phyloP scores from a whole-genome alignment of 805 yeast genomes.

The Yarrowia sp. region DNA sequence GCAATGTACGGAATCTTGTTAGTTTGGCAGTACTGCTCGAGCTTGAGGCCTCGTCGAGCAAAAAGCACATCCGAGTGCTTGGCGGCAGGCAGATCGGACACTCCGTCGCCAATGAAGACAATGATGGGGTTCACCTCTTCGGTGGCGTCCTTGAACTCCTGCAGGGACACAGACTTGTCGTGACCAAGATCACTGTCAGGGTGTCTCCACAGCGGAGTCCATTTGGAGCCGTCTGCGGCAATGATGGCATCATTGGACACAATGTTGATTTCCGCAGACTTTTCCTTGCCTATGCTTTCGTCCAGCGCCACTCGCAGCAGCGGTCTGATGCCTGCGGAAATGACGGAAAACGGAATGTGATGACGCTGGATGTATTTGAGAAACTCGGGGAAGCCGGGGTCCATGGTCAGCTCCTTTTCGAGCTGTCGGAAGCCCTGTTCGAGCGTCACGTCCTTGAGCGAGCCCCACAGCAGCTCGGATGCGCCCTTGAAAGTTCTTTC shows the following conservation, averaged over 20 bases:
- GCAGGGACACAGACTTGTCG: constrained; percentile 43
- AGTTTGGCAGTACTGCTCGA: constrained; percentile 43
- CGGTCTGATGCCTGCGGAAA: constrained; percentile 45
- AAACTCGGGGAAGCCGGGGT: constrained; percentile 41
- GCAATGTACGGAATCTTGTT: constrained; percentile 44
- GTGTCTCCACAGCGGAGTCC: constrained; percentile 45
- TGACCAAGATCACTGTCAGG: constrained; percentile 43
- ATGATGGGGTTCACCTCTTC: constrained; percentile 32
- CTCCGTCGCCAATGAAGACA: constrained; percentile 56
- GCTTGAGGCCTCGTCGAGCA: constrained; percentile 43
- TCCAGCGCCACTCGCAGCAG: constrained; percentile 43
- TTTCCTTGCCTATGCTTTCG: constrained; percentile 41
- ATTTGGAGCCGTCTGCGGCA: constrained; percentile 39
- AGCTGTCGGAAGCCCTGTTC: constrained; percentile 40
- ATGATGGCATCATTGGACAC: constrained; percentile 42
- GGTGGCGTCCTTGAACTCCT: constrained; percentile 38
- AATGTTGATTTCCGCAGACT: constrained; percentile 40
- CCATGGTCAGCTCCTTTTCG: constrained; percentile 40
- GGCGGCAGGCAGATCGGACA: constrained; percentile 48
- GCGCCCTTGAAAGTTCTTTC: constrained; percentile 42
- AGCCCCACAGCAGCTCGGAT: constrained; percentile 45
- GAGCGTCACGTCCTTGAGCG: constrained; percentile 41
- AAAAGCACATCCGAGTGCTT: constrained; percentile 44
- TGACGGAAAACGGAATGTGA: constrained; percentile 43
- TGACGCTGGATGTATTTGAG: constrained; percentile 41